Percentiles rank a stretch among this genome's conserved stretches.
phyloP scores from a whole-genome alignment of 2,329 filamentous ascomycete genomes.

The Scedosporium dehoogii region DNA sequence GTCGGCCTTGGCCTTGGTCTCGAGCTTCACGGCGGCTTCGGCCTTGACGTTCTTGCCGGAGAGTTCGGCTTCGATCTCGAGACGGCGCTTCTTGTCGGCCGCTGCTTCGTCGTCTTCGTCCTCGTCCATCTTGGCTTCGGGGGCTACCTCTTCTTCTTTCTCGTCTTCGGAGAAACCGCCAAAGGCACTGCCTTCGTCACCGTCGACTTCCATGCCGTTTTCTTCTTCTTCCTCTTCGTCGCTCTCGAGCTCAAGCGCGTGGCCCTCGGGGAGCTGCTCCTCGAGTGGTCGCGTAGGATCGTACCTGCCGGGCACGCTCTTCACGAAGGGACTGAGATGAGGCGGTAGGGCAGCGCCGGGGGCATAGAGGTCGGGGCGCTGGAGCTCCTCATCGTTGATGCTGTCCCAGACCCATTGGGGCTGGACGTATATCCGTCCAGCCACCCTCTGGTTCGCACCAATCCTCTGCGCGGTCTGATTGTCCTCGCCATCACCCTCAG shows the following conservation, averaged over 20 bases:
- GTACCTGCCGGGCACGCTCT: slow-evolving; percentile 75
- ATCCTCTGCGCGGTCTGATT: slow-evolving; percentile 53
- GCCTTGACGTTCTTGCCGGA: slow-evolving; percentile 53
- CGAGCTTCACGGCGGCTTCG: slow-evolving; percentile 32
- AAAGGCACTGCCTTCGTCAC: slow-evolving; percentile 27
- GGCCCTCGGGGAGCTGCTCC: slow-evolving; percentile 79
- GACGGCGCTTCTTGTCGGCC: slow-evolving; percentile 57
- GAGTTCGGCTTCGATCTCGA: slow-evolving; percentile 87
- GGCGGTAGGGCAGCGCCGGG: slow-evolving; percentile 85
- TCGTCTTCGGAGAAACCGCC: slow-evolving; percentile 34
- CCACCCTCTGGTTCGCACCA: slow-evolving; percentile 60
- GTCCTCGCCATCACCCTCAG: slow-evolving; percentile 42
- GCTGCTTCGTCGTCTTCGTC: slow-evolving; percentile 25
- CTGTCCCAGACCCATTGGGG: slow-evolving; percentile 99
- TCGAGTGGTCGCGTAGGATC: slow-evolving; percentile 80
- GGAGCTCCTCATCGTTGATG: slow-evolving; percentile 81
- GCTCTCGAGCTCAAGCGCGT: slow-evolving; percentile 64
- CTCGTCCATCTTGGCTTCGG: slow-evolving; percentile 32
- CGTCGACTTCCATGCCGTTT: slow-evolving; percentile 39
- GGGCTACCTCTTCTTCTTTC: slow-evolving; percentile 35
- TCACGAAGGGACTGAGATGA: slow-evolving; percentile 93
- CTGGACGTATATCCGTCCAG: slow-evolving; percentile 88
- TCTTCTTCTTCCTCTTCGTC: slow-evolving; percentile 36
- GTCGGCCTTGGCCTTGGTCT: slow-evolving; percentile 55
- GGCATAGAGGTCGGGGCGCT: slow-evolving; percentile 78